Conservation (phyloP, 169 alveolate species). For the Neospora caninum region DNA sequence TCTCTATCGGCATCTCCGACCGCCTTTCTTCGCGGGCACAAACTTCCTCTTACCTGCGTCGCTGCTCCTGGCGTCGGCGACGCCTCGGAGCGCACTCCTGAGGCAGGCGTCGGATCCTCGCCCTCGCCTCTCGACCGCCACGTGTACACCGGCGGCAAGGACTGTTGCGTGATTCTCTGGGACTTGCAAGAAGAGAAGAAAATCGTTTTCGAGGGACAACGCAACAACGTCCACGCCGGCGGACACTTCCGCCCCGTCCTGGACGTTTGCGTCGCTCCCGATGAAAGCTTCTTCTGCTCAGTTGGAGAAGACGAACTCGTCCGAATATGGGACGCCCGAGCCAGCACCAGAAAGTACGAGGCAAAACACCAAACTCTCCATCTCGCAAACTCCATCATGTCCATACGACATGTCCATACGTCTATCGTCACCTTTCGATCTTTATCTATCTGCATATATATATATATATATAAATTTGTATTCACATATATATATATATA, state of each 20-base stretch:
- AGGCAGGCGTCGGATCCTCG: slow-evolving; percentile 9
- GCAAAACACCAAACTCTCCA: not conserved
- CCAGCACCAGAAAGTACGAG: slow-evolving; percentile 35
- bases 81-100: slow-evolving; percentile 10
- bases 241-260: slow-evolving; percentile 68
- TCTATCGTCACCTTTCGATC: too few relatives aligned
- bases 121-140: slow-evolving; percentile 41
- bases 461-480: not conserved
- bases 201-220: slow-evolving; percentile 32
- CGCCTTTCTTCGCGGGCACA: slow-evolving; percentile 73
- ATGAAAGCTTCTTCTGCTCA: slow-evolving; percentile 68
- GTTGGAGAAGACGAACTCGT: slow-evolving; percentile 75
- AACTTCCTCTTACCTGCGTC: slow-evolving; percentile 74
- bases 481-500: not conserved
- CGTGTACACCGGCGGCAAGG: slow-evolving; percentile 77
- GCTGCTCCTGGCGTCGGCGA: slow-evolving; percentile 64
- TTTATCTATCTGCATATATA: not conserved
- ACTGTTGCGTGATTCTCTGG: slow-evolving; percentile 75
- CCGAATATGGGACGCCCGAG: slow-evolving; percentile 75
- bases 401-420: too few relatives aligned
- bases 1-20: not conserved
- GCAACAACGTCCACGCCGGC: slow-evolving; percentile 19
- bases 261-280: slow-evolving; percentile 57
- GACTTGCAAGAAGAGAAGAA: slow-evolving; percentile 62
- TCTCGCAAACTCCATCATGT: not conserved